Evolutionary conservation across 768 basidiomycete species (phyloP).

Genomic region (Russula emetica): DNA sequence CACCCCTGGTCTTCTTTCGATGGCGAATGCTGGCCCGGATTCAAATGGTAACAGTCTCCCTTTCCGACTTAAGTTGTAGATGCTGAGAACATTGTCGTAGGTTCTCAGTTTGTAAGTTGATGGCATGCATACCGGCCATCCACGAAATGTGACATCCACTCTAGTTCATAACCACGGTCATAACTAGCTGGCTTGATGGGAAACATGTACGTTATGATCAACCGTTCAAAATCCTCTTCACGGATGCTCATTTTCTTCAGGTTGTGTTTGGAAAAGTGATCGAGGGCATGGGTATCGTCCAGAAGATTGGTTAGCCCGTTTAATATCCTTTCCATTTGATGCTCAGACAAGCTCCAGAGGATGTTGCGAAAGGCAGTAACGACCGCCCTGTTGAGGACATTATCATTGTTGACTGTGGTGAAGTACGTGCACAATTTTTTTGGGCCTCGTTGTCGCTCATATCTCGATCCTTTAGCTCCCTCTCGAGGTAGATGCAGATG

Average conservation of each 20-base stretch:
- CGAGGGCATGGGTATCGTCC: slow-evolving; percentile 87
- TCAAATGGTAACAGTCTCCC: slow-evolving; percentile 66
- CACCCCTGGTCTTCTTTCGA: slow-evolving; percentile 79
- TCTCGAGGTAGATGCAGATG: slow-evolving; percentile 52
- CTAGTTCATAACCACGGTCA: slow-evolving; percentile 89
- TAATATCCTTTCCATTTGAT: background rate
- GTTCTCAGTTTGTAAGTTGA: slow-evolving; percentile 82
- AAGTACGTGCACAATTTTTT: slow-evolving; percentile 47
- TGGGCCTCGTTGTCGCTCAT: slow-evolving; percentile 14
- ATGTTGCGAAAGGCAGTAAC: slow-evolving; percentile 59
- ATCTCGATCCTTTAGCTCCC: slow-evolving; percentile 45
- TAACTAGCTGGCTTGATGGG: slow-evolving; percentile 87
- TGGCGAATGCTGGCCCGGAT: slow-evolving; percentile 92
- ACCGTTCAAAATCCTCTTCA: slow-evolving; percentile 15
- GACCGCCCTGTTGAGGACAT: slow-evolving; percentile 79
- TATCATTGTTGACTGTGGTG: slow-evolving; percentile 79
- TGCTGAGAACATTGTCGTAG: slow-evolving; percentile 31
- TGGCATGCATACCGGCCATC: background rate
- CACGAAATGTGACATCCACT: slow-evolving; percentile 8
- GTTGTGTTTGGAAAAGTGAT: slow-evolving; percentile 92
- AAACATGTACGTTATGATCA: slow-evolving; percentile 57
- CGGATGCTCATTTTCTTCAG: slow-evolving; percentile 37
- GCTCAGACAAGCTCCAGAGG: slow-evolving; percentile 49
- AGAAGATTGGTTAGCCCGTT: slow-evolving; percentile 58
- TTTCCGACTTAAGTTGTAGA: slow-evolving; percentile 2